Base-by-base conservation (phyloP, 2,329 filamentous ascomycete species). In the Zarea fungicola region DNA sequence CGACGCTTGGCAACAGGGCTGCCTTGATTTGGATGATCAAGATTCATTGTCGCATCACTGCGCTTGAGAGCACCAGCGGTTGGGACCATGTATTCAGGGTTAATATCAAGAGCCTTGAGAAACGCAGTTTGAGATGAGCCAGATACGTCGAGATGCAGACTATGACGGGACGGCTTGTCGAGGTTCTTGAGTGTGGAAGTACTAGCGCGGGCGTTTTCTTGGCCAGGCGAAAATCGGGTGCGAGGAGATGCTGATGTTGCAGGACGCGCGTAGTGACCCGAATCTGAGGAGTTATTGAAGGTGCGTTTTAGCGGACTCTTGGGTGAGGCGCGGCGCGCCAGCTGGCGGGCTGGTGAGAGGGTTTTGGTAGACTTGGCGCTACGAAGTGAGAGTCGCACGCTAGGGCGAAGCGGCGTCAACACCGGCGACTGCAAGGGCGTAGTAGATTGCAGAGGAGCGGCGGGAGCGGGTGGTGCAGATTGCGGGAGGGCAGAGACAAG, bases 1-100 rank as follows among this genome's bases (percentile, higher is more conserved):
- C 93, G 83, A 56, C 93, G 81, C 73, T 96, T 96, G 40, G 91
- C 88, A 52, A 92, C 87, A 1, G 93, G 92, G 61, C 88, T 96
- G 57, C 87, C 87, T 49, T 87, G 75, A 58, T 78, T 85, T 23
- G 83, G 76, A 55, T 88, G 85, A 60, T 95, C 91, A 42, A 95
- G 71, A 60, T 89, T 89, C 87, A 95, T 92, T 44, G 85, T 85
- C 36, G 87, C 85, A 70, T 97, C 92, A 62, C 86, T 92, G 58
- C 93, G 84, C 76, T 97, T 96, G 58, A 97, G 72, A 5, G 92
- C 91, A 63, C 92, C 96, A 6, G 85, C 83, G 28, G 58, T 62
- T 29, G 62, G 56, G 41, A 60, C 55, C 62, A 65, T 63, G 47
- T 58, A 59, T 25, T 68, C 63, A 43, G 48, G 57, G 41, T 67